A percentile compares a stretch with the other conserved stretches of the same genome.
Conservation (phyloP, 257 asterid genomes). For the Craterostigma plantagineum region DNA sequence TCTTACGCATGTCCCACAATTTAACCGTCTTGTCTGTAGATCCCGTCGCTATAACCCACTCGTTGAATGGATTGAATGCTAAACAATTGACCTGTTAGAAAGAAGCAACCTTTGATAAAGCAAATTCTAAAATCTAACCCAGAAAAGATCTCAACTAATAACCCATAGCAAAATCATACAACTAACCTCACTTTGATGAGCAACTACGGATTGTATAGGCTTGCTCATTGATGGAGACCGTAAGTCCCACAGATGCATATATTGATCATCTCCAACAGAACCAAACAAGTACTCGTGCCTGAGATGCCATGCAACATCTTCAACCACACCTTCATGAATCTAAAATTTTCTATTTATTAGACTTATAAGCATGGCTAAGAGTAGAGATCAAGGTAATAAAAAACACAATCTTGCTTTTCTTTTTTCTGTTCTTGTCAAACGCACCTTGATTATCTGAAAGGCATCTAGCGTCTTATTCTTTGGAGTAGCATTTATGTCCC, state of each 20-base stretch:
- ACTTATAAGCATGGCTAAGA: too few relatives aligned
- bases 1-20: slow-evolving; percentile 48
- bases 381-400: too few relatives aligned
- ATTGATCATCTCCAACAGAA: slow-evolving; percentile 58
- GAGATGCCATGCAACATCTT: slow-evolving; percentile 65
- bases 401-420: too few relatives aligned
- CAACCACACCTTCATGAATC: slow-evolving; percentile 62
- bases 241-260: slow-evolving; percentile 42
- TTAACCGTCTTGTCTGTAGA: slow-evolving; percentile 59
- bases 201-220: slow-evolving; percentile 52
- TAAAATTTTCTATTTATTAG: slow-evolving; percentile 1
- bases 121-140: too few relatives aligned
- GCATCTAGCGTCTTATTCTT: slow-evolving; percentile 49
- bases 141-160: too few relatives aligned
- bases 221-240: slow-evolving; percentile 32
- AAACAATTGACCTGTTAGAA: slow-evolving; percentile 44
- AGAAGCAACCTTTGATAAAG: not conserved
- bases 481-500: slow-evolving; percentile 56
- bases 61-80: slow-evolving; percentile 57
- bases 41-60: slow-evolving; percentile 63
- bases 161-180: not conserved
- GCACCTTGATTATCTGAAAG: slow-evolving; percentile 54
- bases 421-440: too few relatives aligned
- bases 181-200: slow-evolving; percentile 58
- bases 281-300: slow-evolving; percentile 63